Percentiles rank a stretch among this genome's conserved stretches.
These are phyloP conservation scores for Gnaphalium uliginosum DNA, from an alignment of 129 eudicot species.

Conservation along the genomic window DNA sequence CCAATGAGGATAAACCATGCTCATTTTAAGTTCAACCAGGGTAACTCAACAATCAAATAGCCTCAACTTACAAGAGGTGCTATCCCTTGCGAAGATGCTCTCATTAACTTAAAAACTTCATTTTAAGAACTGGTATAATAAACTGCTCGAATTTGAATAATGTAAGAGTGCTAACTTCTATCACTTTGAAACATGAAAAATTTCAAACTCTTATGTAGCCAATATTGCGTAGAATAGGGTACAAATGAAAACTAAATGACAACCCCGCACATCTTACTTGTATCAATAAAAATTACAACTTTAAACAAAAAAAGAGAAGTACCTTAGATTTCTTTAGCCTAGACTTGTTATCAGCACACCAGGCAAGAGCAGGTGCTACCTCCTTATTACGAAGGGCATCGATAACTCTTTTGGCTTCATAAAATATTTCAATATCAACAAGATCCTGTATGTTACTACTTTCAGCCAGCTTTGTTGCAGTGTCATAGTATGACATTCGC, in stretches of 20 bases:
- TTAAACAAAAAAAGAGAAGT: conserved; percentile 4
- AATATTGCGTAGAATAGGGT: not conserved
- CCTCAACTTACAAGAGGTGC: not conserved
- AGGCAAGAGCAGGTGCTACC: conserved; percentile 93
- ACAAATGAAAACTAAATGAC: not conserved
- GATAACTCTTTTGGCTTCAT: conserved; percentile 89
- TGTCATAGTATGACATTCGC: conserved; percentile 91
- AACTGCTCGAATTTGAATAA: not conserved
- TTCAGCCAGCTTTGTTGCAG: conserved; percentile 86
- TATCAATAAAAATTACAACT: not conserved
- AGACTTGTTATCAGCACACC: conserved; percentile 96
- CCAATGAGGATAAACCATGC: conserved; percentile 1
- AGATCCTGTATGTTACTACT: conserved; percentile 92
- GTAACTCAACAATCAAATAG: conserved; percentile 9
- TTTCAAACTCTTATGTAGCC: not conserved
- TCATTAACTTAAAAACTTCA: not conserved
- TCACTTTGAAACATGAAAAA: not conserved
- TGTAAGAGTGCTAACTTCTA: not conserved
- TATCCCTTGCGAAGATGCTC: not conserved
- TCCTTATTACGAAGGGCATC: conserved; percentile 86
- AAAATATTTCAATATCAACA: conserved; percentile 93
- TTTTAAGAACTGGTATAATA: not conserved
- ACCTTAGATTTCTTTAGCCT: conserved; percentile 96
- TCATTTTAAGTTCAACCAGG: not conserved
- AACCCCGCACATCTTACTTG: conserved; percentile 7